Evolutionary conservation across 495 filamentous ascomycete species (phyloP).

Genomic region (Cercophora newfieldiana): DNA sequence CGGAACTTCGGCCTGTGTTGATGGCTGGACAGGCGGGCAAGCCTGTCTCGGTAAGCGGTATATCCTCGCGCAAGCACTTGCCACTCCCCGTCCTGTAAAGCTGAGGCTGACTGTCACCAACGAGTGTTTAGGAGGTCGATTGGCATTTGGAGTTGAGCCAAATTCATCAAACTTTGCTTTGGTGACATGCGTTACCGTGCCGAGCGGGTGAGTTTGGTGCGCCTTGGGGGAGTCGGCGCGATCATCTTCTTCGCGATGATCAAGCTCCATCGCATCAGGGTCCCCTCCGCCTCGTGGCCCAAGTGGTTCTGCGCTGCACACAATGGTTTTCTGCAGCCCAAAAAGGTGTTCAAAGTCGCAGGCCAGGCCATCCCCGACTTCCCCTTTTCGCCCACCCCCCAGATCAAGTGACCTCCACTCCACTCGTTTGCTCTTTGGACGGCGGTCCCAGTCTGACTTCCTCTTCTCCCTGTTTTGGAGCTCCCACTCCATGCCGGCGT

Average conservation of each 20-base stretch:
- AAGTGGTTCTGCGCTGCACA: constrained; percentile 26
- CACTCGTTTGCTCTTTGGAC: constrained; percentile 77
- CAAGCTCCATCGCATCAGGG: constrained; percentile 29
- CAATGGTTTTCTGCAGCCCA: constrained; percentile 20
- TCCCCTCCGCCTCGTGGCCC: constrained; percentile 15
- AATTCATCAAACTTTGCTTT: constrained; percentile 34
- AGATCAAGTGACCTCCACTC: constrained; percentile 77
- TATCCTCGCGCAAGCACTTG: constrained; percentile 43
- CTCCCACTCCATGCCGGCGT: constrained; percentile 78
- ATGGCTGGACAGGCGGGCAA: constrained; percentile 16
- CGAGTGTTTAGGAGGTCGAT: constrained; percentile 24
- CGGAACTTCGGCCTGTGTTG: constrained; percentile 43
- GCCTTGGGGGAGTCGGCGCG: not conserved
- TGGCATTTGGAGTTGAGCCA: constrained; percentile 11
- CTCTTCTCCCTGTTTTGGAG: constrained; percentile 60
- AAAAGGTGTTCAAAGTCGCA: constrained; percentile 82
- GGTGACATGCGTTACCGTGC: constrained; percentile 30
- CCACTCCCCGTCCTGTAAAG: constrained; percentile 42
- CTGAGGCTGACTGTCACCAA: constrained; percentile 38
- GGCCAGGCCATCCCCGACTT: constrained; percentile 78
- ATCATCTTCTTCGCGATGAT: constrained; percentile 14
- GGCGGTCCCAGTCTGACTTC: constrained; percentile 69
- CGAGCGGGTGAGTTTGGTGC: constrained; percentile 1
- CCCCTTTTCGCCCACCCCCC: constrained; percentile 73
- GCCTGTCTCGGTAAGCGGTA: constrained; percentile 45